These are phyloP conservation scores for Rhynchospora pubera DNA, from an alignment of 176 grass and related monocot genomes.

Conservation along the genomic window DNA sequence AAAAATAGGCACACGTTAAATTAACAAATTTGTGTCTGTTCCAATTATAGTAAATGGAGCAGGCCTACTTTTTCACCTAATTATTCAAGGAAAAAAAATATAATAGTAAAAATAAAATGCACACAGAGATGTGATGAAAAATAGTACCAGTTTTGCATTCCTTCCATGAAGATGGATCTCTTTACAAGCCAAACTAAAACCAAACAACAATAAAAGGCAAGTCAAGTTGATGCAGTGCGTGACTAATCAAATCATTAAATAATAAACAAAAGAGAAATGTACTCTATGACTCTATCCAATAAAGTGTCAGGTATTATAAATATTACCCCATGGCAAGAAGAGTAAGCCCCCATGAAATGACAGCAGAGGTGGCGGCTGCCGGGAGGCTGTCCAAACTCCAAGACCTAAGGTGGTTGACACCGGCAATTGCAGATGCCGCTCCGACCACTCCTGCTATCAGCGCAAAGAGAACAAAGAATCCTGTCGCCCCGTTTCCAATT, in stretches of 20 bases:
- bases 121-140: not conserved
- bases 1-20: not conserved
- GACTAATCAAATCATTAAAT: not conserved
- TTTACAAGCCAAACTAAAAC: conserved; percentile 68
- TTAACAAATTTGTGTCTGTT: not conserved
- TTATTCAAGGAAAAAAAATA: too few species aligned
- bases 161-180: conserved; percentile 82
- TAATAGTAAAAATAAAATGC: not conserved
- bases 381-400: conserved; percentile 63
- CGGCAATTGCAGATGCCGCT: conserved; percentile 59
- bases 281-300: not conserved
- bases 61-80: too few species aligned
- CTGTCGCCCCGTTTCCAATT: conserved; percentile 84
- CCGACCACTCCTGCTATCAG: conserved; percentile 79
- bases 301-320: not conserved
- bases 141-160: conserved; percentile 62
- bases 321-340: conserved; percentile 89
- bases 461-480: conserved; percentile 82
- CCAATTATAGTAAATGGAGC: not conserved
- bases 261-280: not conserved
- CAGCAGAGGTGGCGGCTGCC: conserved; percentile 56
- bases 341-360: conserved; percentile 80
- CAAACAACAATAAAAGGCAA: not conserved
- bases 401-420: conserved; percentile 41
- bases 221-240: not conserved